Evolutionary conservation across 106 monocot species (phyloP).

Genomic region (Agapanthus africanus): DNA sequence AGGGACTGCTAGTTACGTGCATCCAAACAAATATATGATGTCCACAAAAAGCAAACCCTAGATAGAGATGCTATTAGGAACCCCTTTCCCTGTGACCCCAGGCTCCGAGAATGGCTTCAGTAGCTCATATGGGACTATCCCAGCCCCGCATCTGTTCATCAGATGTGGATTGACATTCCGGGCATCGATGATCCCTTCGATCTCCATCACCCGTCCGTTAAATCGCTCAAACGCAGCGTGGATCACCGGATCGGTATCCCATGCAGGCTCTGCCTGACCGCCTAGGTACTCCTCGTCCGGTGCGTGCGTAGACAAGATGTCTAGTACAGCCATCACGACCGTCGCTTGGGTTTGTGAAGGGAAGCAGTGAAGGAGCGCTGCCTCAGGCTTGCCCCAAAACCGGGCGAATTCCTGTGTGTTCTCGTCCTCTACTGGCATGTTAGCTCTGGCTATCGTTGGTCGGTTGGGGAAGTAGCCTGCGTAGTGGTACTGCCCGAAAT

Average conservation of each 20-base stretch:
- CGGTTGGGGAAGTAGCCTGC: slow-evolving; percentile 61
- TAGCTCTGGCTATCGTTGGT: slow-evolving; percentile 32
- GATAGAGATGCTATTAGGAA: slow-evolving; percentile 89
- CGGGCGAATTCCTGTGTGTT: slow-evolving; percentile 2
- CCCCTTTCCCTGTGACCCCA: slow-evolving; percentile 73
- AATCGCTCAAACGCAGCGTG: slow-evolving; percentile 50
- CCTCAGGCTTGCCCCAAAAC: slow-evolving; percentile 43
- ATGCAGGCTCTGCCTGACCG: slow-evolving; percentile 26
- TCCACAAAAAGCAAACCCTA: no score
- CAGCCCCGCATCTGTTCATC: slow-evolving; percentile 70
- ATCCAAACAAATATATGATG: no score
- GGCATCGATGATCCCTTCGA: slow-evolving; percentile 48
- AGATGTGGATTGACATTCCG: slow-evolving; percentile 36
- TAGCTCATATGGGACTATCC: slow-evolving; percentile 73
- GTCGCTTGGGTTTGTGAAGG: slow-evolving; percentile 55
- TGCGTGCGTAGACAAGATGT: slow-evolving; percentile 64
- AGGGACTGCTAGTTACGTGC: no score
- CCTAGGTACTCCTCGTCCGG: slow-evolving; percentile 87
- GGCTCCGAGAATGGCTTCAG: slow-evolving; percentile 58
- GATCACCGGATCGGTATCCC: slow-evolving; percentile 31
- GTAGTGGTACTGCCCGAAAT: slow-evolving; percentile 88
- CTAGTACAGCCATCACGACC: slow-evolving; percentile 45
- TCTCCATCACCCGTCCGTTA: slow-evolving; percentile 38
- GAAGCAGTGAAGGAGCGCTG: slow-evolving; percentile 19
- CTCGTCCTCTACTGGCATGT: slow-evolving; percentile 53